Evolutionary conservation across 1,139 yeast species (phyloP), one percentile per base, ranked within the genome.

Genomic region (Geotrichum europaeum): DNA sequence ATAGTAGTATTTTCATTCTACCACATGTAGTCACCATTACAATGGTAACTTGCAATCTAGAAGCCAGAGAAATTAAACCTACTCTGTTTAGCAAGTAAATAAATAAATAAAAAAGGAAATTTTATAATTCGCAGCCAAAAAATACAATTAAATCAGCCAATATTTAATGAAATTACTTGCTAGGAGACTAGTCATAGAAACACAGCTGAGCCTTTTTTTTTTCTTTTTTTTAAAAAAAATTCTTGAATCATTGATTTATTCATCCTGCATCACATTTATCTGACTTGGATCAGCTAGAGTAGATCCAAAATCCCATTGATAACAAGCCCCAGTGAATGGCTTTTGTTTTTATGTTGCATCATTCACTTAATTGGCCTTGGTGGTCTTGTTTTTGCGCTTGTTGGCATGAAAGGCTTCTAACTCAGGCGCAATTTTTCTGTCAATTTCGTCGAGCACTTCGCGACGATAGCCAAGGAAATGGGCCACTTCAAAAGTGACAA

Each of bases 401-500:
- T 53, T 30, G 25, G 60, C 66, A 34, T 66, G 66, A 64, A 70
- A 67, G 36, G 62, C 66, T 53, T 64, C 65, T 49, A 71, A 56
- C 47, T 68, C 70, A 18, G 68, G 70, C 58, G 63, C 80, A 13
- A 89, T 87, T 61, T 76, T 71, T 61, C 73, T 76, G 71, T 85
- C 83, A 80, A 88, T 83, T 34, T 75, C 67, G 64, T 77, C 76
- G 68, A 85, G 78, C 64, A 89, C 74, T 49, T 82, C 84, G 52
- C 69, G 74, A 66, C 83, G 79, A 68, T 76, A 80, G 0, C 97
- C 97, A 9, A 85, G 68, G 64, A 78, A 73, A 69, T 89, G 89
- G 12, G 89, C 81, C 4, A 86, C 69, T 72, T 94, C 98, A 73
- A 86, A 89, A 13, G 86, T 77, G 12, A 91, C 96, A 71, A 94